These are phyloP conservation scores for Pseudocohnilembus persalinus DNA, from an alignment of 169 alveolate species.

Conservation along the genomic window DNA sequence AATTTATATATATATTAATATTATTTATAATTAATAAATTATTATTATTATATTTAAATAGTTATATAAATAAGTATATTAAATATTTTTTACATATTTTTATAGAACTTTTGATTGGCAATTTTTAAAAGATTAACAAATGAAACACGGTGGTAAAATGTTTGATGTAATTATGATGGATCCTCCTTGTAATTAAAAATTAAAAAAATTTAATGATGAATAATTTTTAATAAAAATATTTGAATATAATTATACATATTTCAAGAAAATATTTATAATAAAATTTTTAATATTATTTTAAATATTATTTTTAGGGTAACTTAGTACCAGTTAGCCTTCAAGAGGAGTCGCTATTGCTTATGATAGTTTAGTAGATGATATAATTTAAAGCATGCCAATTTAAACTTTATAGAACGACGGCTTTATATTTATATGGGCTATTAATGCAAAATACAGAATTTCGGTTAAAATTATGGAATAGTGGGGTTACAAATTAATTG, in stretches of 20 bases:
- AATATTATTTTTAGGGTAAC: conserved; percentile 45
- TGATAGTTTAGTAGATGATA: conserved; percentile 50
- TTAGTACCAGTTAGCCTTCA: conserved; percentile 50
- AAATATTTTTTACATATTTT: conserved; percentile 10
- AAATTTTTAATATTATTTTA: too few relatives aligned
- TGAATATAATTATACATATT: too few relatives aligned
- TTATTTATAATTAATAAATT: too few relatives aligned
- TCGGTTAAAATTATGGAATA: conserved; percentile 46
- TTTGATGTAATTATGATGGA: conserved; percentile 79
- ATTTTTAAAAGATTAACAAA: conserved; percentile 28
- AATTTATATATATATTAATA: too few relatives aligned
- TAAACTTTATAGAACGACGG: conserved; percentile 40
- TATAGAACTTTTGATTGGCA: conserved; percentile 36
- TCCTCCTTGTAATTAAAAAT: conserved; percentile 50
- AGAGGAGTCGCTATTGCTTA: conserved; percentile 70
- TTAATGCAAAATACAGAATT: conserved; percentile 31
- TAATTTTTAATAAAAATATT: too few relatives aligned
- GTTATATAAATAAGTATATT: too few relatives aligned
- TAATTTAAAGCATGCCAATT: conserved; percentile 50
- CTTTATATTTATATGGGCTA: conserved; percentile 48
- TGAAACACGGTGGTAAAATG: conserved; percentile 51
- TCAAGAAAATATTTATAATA: too few relatives aligned
- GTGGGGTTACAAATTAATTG: conserved; percentile 63
- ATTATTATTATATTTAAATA: too few relatives aligned
- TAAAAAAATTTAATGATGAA: too few relatives aligned